Percentiles rank a stretch among this genome's conserved stretches.
phyloP scores from a whole-genome alignment of 257 asterid genomes.

The Vinca minor region DNA sequence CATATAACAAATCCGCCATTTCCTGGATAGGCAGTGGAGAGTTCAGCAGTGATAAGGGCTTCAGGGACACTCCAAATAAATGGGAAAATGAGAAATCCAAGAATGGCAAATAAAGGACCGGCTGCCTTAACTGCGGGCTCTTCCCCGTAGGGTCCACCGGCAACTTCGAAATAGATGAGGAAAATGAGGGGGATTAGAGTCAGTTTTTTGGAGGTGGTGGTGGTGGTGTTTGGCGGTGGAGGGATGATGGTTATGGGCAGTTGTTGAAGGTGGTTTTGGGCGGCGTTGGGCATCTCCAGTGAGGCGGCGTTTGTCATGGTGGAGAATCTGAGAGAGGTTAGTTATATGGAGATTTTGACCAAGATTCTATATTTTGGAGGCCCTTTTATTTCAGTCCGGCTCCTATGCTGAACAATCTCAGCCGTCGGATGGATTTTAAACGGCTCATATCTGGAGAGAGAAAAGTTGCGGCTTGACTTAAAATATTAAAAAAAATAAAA shows the following conservation, averaged over 20 bases:
- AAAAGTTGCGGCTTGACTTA: no score
- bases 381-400: no score
- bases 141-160: constrained; percentile 90
- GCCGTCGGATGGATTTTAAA: no score
- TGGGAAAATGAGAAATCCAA: constrained; percentile 77
- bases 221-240: constrained; percentile 6
- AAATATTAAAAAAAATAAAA: no score
- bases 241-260: constrained; percentile 30
- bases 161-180: constrained; percentile 80
- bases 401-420: no score
- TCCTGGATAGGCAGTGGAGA: constrained; percentile 71
- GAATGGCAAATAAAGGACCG: constrained; percentile 67
- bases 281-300: constrained; percentile 4
- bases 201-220: constrained; percentile 34
- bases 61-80: constrained; percentile 84
- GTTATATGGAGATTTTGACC: not conserved
- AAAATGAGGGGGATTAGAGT: constrained; percentile 70
- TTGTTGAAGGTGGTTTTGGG: constrained; percentile 1
- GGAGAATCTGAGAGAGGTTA: not conserved
- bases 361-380: not conserved
- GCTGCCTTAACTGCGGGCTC: constrained; percentile 85
- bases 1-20: constrained; percentile 86
- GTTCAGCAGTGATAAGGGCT: constrained; percentile 84
- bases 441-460: no score
- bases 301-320: constrained; percentile 8